Conservation (phyloP, 2,329 filamentous ascomycete genomes). For the Pestalotiopsis sp. region DNA sequence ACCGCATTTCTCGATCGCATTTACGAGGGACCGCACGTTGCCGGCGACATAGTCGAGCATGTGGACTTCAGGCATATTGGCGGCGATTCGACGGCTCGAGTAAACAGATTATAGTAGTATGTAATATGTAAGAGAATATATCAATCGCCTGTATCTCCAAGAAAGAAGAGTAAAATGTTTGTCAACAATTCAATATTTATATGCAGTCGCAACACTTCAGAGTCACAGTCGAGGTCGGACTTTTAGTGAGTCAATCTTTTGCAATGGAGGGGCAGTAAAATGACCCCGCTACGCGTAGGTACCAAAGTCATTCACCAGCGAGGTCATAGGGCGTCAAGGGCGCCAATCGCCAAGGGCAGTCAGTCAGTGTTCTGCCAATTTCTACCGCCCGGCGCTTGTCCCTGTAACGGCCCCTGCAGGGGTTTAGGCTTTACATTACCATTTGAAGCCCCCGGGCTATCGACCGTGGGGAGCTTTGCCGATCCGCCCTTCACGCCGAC, state of each 20-base stretch:
- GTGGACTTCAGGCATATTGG: constrained; percentile 75
- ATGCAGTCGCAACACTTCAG: not conserved
- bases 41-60: constrained; percentile 90
- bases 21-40: constrained; percentile 93
- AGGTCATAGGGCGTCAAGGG: not conserved
- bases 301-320: not conserved
- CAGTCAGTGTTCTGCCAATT: constrained; percentile 22
- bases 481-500: not conserved
- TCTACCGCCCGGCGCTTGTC: constrained; percentile 23
- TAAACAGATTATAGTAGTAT: not conserved
- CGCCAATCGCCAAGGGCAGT: not conserved
- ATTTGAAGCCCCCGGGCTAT: too few species aligned
- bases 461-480: not conserved
- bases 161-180: constrained; percentile 1
- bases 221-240: constrained; percentile 4
- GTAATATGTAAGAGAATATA: not conserved
- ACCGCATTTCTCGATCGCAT: constrained; percentile 95
- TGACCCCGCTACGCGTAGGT: constrained; percentile 25
- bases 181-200: not conserved
- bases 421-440: not conserved
- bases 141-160: not conserved
- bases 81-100: not conserved
- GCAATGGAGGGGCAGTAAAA: constrained; percentile 27
- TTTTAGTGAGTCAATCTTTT: constrained; percentile 27
- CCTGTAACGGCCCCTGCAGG: not conserved